A percentile compares a stretch with the other conserved stretches of the same genome.
phyloP scores from a whole-genome alignment of 805 yeast genomes.

The Brettanomyces naardenensis region DNA sequence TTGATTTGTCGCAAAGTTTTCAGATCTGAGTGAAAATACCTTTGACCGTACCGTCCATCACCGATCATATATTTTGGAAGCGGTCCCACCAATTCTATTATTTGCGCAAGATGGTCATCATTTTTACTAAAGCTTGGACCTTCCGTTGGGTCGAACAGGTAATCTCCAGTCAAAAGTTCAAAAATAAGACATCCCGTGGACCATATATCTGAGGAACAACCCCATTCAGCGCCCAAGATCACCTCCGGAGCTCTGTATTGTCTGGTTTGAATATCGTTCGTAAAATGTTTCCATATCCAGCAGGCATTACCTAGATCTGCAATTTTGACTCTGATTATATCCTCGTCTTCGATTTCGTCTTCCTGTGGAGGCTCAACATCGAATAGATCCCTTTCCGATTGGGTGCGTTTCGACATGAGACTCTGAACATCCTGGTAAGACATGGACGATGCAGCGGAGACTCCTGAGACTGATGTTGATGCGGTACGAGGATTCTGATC shows the following conservation, averaged over 20 bases:
- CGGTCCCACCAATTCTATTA: conserved; percentile 40
- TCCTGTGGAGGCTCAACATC: conserved; percentile 27
- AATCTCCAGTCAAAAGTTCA: conserved; percentile 56
- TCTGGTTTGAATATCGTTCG: conserved; percentile 62
- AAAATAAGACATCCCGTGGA: conserved; percentile 50
- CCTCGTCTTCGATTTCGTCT: conserved; percentile 32
- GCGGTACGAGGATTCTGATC: conserved; percentile 32
- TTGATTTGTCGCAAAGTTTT: conserved; percentile 62
- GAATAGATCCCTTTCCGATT: conserved; percentile 23
- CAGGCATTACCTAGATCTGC: conserved; percentile 71
- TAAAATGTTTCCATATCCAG: conserved; percentile 54
- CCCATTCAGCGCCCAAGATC: conserved; percentile 51
- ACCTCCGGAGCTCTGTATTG: conserved; percentile 64
- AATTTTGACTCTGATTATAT: conserved; percentile 56
- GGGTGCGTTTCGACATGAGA: conserved; percentile 32
- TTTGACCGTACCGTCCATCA: conserved; percentile 50
- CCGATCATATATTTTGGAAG: conserved; percentile 50
- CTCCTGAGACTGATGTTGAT: neutral
- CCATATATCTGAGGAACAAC: conserved; percentile 57
- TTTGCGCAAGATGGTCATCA: conserved; percentile 59
- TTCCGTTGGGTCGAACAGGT: conserved; percentile 50
- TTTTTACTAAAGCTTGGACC: conserved; percentile 41
- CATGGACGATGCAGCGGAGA: conserved; percentile 9
- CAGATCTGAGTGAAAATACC: conserved; percentile 26
- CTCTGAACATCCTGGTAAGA: conserved; percentile 26